These are phyloP conservation scores for Lactarius psammicola DNA, from an alignment of 768 basidiomycete genomes.

Conservation along the genomic window DNA sequence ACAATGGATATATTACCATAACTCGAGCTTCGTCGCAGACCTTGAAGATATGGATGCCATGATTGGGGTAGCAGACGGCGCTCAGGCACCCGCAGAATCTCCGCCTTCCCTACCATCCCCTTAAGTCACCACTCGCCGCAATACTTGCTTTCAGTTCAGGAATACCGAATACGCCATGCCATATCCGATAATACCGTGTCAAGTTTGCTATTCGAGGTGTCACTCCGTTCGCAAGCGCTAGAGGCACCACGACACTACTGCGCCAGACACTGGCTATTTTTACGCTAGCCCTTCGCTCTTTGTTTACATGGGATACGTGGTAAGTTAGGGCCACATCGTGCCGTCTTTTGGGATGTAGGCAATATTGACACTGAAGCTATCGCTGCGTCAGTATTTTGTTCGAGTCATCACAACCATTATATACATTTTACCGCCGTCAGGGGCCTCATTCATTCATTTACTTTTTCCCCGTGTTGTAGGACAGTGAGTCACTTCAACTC, in stretches of 20 bases:
- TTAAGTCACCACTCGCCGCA: conserved; percentile 18
- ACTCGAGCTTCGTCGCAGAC: conserved; percentile 15
- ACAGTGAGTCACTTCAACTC: conserved; percentile 6
- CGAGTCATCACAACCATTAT: conserved; percentile 15
- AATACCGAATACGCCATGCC: conserved; percentile 21
- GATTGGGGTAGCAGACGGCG: conserved; percentile 14
- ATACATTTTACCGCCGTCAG: conserved; percentile 12
- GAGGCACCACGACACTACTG: conserved; percentile 1
- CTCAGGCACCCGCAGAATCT: not conserved
- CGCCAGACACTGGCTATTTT: conserved; percentile 9
- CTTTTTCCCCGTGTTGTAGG: not conserved
- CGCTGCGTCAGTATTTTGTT: conserved; percentile 15
- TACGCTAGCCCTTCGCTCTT: conserved; percentile 14
- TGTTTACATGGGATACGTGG: conserved; percentile 19
- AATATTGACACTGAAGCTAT: conserved; percentile 11
- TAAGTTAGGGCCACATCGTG: conserved; percentile 9
- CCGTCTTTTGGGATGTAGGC: not conserved
- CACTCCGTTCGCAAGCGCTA: conserved; percentile 18
- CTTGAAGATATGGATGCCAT: conserved; percentile 31
- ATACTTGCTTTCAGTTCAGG: conserved; percentile 26
- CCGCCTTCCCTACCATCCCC: not conserved
- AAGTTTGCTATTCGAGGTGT: conserved; percentile 12
- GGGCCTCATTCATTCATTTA: not conserved
- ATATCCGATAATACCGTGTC: conserved; percentile 18
- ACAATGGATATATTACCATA: not conserved